A percentile compares a stretch with the other conserved stretches of the same genome.
These are phyloP conservation scores for Pisolithus tinctorius DNA, from an alignment of 768 basidiomycete species.

Conservation along the genomic window DNA sequence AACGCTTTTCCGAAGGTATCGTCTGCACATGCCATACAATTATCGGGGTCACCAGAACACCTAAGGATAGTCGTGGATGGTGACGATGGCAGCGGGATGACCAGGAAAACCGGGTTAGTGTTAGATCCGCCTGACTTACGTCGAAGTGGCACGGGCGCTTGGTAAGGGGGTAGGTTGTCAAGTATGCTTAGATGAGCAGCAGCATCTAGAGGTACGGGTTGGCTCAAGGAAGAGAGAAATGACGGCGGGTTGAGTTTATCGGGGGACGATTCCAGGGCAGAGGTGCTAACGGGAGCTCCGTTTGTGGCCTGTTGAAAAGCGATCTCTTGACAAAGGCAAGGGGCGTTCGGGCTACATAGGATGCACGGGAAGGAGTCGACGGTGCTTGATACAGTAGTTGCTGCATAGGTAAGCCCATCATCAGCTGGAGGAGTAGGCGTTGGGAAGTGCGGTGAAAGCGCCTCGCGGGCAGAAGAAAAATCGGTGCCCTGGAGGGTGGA, in stretches of 20 bases:
- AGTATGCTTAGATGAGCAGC: conserved; percentile 50
- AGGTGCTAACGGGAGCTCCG: not conserved
- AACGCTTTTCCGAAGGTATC: conserved; percentile 87
- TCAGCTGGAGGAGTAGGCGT: conserved; percentile 23
- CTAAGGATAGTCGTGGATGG: conserved; percentile 25
- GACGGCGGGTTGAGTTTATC: conserved; percentile 8
- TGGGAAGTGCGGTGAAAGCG: conserved; percentile 22
- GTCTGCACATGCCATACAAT: conserved; percentile 80
- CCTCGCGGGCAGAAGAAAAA: conserved; percentile 27
- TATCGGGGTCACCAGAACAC: conserved; percentile 83
- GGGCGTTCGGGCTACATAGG: conserved; percentile 61
- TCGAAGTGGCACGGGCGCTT: conserved; percentile 77
- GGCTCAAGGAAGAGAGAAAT: conserved; percentile 15
- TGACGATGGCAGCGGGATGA: conserved; percentile 30
- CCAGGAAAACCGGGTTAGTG: conserved; percentile 49
- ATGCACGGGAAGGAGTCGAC: conserved; percentile 47
- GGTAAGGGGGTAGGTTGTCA: conserved; percentile 72
- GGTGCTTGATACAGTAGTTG: conserved; percentile 21
- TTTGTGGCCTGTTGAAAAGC: conserved; percentile 40
- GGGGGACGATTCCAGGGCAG: conserved; percentile 7
- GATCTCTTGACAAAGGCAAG: conserved; percentile 75
- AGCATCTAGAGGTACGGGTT: conserved; percentile 22
- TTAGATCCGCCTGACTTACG: conserved; percentile 38
- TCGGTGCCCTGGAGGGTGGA: conserved; percentile 22
- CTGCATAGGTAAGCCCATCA: conserved; percentile 32